A percentile compares a stretch with the other conserved stretches of the same genome.
phyloP scores from a whole-genome alignment of 257 asterid genomes.

The Penstemon barbatus region DNA sequence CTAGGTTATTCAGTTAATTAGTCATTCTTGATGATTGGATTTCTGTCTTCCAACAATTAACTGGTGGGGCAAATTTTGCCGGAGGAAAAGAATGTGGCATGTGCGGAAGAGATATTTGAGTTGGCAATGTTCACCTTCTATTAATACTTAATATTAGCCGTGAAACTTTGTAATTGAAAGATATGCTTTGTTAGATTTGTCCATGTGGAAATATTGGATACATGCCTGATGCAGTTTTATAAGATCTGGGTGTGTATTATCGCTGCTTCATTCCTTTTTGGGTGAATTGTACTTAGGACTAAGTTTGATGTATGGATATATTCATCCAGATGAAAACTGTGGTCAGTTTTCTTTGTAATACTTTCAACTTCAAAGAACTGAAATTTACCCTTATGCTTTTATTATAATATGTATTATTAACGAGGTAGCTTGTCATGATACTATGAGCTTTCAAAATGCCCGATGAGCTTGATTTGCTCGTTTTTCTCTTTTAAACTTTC shows the following conservation, averaged over 20 bases:
- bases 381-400: neutral
- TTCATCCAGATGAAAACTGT: neutral
- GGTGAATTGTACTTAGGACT: neutral
- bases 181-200: neutral
- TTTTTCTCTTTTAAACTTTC: neutral
- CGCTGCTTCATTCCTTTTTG: neutral
- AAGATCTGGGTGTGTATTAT: neutral
- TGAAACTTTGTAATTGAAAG: too few relatives aligned
- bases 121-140: neutral
- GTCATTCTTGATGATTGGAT: conserved; percentile 2
- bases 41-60: neutral
- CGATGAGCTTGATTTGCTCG: neutral
- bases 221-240: neutral
- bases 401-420: neutral
- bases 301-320: neutral
- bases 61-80: neutral
- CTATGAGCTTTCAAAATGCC: conserved; percentile 2
- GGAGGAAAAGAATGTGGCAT: neutral
- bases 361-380: neutral
- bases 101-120: neutral
- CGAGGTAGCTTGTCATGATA: neutral
- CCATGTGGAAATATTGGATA: neutral
- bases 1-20: conserved; percentile 15
- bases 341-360: neutral
- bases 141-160: neutral